Conservation (phyloP, 257 asterid genomes). For the Penstemon eatonii region DNA sequence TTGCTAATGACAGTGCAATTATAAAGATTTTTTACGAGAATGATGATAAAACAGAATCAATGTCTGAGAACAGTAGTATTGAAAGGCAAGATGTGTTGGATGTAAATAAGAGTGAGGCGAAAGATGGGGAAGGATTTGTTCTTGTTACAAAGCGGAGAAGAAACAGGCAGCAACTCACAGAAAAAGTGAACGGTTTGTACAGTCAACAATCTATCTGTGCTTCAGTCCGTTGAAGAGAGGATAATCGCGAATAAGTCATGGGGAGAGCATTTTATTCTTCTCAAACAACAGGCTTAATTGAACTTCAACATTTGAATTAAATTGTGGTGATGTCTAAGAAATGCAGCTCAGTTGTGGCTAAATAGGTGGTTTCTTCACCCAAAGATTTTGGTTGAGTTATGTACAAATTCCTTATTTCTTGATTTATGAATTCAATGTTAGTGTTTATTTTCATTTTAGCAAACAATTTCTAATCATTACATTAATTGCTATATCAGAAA, state of each 20-base stretch:
- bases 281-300: neutral
- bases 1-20: constrained; percentile 75
- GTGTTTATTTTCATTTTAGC: neutral
- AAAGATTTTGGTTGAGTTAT: constrained; percentile 34
- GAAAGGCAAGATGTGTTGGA: constrained; percentile 36
- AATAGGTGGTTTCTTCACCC: constrained; percentile 27
- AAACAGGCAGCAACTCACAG: constrained; percentile 74
- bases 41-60: constrained; percentile 42
- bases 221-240: constrained; percentile 65
- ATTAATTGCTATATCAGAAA: no score
- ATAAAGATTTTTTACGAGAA: constrained; percentile 66
- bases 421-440: constrained; percentile 21
- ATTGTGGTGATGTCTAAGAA: constrained; percentile 15
- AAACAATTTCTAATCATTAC: no score
- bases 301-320: constrained; percentile 25
- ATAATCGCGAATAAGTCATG: constrained; percentile 1
- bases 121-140: constrained; percentile 90
- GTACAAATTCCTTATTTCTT: constrained; percentile 34
- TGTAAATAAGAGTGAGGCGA: constrained; percentile 40
- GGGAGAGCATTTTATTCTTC: constrained; percentile 17
- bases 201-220: constrained; percentile 84
- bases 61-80: constrained; percentile 34
- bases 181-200: constrained; percentile 64
- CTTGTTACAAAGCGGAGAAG: constrained; percentile 83
- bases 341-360: constrained; percentile 7